Conservation (phyloP, 345 rosid species). For the Eucalyptus microcorys region DNA sequence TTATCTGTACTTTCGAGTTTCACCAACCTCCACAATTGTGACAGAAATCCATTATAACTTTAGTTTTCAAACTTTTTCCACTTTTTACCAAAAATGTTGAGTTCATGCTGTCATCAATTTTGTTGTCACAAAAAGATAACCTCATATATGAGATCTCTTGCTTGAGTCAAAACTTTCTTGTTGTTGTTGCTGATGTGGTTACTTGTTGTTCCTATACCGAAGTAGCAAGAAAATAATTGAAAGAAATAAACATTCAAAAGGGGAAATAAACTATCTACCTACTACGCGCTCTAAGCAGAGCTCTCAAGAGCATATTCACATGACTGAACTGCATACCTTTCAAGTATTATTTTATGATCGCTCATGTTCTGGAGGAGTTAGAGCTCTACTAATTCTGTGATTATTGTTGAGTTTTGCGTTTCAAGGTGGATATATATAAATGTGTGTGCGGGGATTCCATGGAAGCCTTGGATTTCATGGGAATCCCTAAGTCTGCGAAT, state of each 20-base stretch:
- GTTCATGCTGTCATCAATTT: background rate
- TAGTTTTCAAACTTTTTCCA: background rate
- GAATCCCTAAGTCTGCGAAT: too few species aligned
- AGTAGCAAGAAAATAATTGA: background rate
- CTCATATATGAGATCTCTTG: background rate
- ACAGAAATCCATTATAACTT: background rate
- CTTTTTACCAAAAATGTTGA: background rate
- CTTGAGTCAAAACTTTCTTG: background rate
- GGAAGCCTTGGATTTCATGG: too few species aligned
- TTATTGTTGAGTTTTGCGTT: too few species aligned
- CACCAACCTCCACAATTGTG: background rate
- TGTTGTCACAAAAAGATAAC: background rate
- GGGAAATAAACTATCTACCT: background rate
- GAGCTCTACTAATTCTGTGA: too few species aligned
- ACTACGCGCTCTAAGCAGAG: background rate
- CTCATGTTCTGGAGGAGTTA: too few species aligned
- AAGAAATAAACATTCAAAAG: background rate
- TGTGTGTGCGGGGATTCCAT: too few species aligned
- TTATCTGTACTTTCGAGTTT: background rate
- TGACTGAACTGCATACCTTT: background rate
- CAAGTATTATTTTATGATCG: too few species aligned
- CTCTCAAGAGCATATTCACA: background rate
- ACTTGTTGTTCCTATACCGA: accelerated
- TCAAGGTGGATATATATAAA: too few species aligned
- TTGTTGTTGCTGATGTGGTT: background rate